Base-by-base conservation (phyloP, 768 basidiomycete species). In the Strobilomyces echinocephalus region DNA sequence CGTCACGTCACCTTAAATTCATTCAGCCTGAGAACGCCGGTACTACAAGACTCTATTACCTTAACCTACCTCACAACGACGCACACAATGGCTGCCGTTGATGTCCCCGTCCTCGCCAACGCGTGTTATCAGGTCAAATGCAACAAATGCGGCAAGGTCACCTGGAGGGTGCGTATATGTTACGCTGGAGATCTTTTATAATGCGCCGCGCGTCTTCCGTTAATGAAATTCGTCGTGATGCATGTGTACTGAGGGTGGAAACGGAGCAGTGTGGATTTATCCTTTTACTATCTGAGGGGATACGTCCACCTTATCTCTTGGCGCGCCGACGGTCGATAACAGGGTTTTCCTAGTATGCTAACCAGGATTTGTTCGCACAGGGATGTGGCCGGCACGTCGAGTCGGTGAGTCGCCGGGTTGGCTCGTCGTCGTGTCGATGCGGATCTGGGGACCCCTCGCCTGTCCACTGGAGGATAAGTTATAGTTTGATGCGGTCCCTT, bases 321-420 rank as follows among this genome's bases (percentile, higher is more conserved):
- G 30, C 36, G 53, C 15, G 39, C 58, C 47, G 35, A 40, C 43
- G 43, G 18, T 43, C 52, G 49, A 53, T 34, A 38, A 12, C 18
- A 20, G 15, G 34, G 39, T 41, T 48, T 34, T 35, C 38, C 41
- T 44, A 36, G 11, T 9, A 34, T 57, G 51, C 52, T 61, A 31
- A 62, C 31, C 34, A 20, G 24, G 24, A 26, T 46, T 42, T 9
- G 1, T 21, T 56, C 46, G 36, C 39, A 60, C 73, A 88, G 87
- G 87, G 87, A 46, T 89, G 87, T 57, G 87, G 87, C 10, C 61
- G 62, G 53, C 87, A 89, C 69, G 79, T 78, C 63, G 82, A 87
- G 49, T 55, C 71, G 67, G 87, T 85, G 69, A 77, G 79, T 75
- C 44, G 56, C 55, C 34, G 28, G 33, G 35, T 53, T 53, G 50